phyloP scores from a whole-genome alignment of 2,329 filamentous ascomycete genomes.

The Incumbomyces lentus region DNA sequence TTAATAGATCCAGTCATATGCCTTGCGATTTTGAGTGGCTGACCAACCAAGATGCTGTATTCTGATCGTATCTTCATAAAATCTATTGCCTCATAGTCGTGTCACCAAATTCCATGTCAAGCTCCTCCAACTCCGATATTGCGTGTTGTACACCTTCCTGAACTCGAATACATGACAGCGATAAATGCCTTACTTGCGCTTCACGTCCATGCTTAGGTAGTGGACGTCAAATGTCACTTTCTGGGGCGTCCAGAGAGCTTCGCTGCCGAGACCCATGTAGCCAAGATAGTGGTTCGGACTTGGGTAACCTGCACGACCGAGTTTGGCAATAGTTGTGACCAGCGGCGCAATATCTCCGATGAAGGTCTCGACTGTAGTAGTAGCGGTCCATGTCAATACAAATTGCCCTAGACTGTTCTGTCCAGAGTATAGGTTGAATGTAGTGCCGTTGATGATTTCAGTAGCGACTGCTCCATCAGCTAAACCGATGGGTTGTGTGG shows the following conservation, averaged over 20 bases:
- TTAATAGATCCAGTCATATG: too few relatives aligned
- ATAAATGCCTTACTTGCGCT: neutral
- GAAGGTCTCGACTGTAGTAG: constrained; percentile 31
- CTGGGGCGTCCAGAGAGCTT: constrained; percentile 35
- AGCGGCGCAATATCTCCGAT: constrained; percentile 39
- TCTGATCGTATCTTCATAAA: too few relatives aligned
- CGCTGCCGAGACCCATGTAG: constrained; percentile 43
- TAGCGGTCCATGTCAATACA: constrained; percentile 43
- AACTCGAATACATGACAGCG: too few relatives aligned
- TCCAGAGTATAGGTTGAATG: constrained; percentile 36
- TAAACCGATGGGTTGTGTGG: constrained; percentile 41
- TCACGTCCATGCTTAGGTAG: constrained; percentile 20
- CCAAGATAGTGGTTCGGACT: constrained; percentile 38
- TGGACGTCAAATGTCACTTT: constrained; percentile 42
- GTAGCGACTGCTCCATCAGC: constrained; percentile 25
- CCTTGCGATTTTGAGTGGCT: too few relatives aligned
- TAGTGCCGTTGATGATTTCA: constrained; percentile 31
- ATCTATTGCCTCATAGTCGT: neutral
- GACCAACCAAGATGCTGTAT: too few relatives aligned
- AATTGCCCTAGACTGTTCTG: constrained; percentile 33
- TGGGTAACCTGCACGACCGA: constrained; percentile 30
- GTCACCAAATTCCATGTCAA: neutral
- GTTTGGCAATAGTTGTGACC: constrained; percentile 31
- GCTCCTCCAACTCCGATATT: neutral
- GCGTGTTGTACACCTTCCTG: too few relatives aligned